These are phyloP conservation scores for Psilocybe azurescens DNA, from an alignment of 768 basidiomycete genomes.

Conservation along the genomic window DNA sequence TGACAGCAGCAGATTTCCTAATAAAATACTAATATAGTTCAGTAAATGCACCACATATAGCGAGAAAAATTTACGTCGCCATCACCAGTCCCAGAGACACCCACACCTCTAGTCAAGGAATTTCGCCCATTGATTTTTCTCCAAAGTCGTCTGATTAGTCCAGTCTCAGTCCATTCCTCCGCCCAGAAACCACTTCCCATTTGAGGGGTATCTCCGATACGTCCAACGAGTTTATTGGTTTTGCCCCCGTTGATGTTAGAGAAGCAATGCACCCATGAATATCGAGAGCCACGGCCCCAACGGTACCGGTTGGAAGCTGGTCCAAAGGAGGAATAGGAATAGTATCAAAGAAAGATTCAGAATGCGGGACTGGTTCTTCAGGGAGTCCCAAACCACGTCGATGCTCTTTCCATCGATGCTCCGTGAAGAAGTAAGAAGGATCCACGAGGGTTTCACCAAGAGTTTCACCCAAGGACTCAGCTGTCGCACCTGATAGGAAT, in stretches of 20 bases:
- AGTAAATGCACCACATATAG: conserved; percentile 9
- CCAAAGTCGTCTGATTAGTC: conserved; percentile 43
- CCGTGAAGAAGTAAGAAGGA: conserved; percentile 81
- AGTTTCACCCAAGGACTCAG: conserved; percentile 62
- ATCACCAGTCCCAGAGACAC: conserved; percentile 85
- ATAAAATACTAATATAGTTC: conserved; percentile 69
- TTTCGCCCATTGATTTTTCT: conserved; percentile 19
- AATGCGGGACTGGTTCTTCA: conserved; percentile 58
- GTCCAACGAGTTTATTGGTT: conserved; percentile 84
- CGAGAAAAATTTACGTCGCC: conserved; percentile 65
- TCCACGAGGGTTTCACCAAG: conserved; percentile 67
- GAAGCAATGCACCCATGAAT: conserved; percentile 71
- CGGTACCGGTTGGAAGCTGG: conserved; percentile 74
- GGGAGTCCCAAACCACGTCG: conserved; percentile 75
- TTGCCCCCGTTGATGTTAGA: conserved; percentile 83
- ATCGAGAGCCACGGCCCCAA: conserved; percentile 86
- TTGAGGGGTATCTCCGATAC: conserved; percentile 83
- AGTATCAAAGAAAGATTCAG: not conserved
- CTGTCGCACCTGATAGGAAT: conserved; percentile 69
- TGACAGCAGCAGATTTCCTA: conserved; percentile 66
- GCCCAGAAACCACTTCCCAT: conserved; percentile 87
- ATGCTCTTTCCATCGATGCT: conserved; percentile 78
- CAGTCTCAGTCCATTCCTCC: conserved; percentile 64
- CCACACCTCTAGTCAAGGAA: conserved; percentile 49
- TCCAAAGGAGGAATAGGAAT: conserved; percentile 43